Evolutionary conservation across 208 protist genomes (phyloP), one percentile per base, ranked within the genome.

Genomic region (Kentomonas sorsogonicus): DNA sequence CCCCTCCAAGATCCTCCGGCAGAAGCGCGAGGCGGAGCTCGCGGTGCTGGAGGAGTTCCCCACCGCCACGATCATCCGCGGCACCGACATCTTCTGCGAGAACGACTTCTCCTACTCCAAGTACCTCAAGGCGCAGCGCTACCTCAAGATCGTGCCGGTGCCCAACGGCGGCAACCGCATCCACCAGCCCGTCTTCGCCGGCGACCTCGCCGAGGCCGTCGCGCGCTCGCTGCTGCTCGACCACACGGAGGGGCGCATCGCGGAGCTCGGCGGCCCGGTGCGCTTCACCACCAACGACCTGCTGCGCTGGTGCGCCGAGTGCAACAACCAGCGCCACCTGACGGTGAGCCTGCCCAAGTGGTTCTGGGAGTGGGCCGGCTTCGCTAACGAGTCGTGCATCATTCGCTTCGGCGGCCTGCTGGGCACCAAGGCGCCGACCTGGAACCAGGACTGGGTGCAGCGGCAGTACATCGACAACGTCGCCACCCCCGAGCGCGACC

Each of bases 41-140:
- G 88, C 88, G 9, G 88, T 94, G 69, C 69, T 94, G 54, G 84
- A 94, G 58, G 84, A 94, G 67, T 94, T 92, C 61, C 88, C 88
- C n/a, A 89, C 82, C 27, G 88, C 88, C 36, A 94, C 88, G 23
- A 94, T 94, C 39, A 91, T 94, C 51, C 84, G 84, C 25, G 64
- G 72, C 43, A 94, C 88, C 9, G 88, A 94, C 65, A 86, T 92
- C 31, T 94, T 94, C 52, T 51, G 76, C 41, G 84, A 94, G 63
- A 89, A 87, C 53, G 88, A 94, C 68, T 91, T 86, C 62, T 77
- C 60, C 56, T 94, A 94, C 73, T 85, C 79, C 47, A 89, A 88
- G 53, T 94, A 94, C 58, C 73, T 94, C 20, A 91, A 90, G 66
- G 88, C 88, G 41, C 84, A 94, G 64, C 79, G 84, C 16, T 79